A percentile compares a stretch with the other conserved stretches of the same genome.
phyloP scores from a whole-genome alignment of 2,329 filamentous ascomycete species.

The Taxawa tesnikishii region DNA sequence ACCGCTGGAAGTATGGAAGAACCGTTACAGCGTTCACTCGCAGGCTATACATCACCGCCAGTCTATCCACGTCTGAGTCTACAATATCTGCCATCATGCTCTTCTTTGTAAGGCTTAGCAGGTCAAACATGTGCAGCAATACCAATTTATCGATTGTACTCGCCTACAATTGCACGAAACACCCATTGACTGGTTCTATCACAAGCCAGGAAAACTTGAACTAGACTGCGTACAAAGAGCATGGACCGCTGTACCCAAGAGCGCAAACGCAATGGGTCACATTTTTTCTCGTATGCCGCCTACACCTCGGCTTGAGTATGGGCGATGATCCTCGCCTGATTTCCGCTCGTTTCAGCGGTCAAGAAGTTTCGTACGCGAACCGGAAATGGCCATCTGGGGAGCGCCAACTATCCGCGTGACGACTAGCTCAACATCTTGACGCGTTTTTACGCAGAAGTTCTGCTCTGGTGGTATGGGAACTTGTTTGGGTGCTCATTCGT shows the following conservation, averaged over 20 bases:
- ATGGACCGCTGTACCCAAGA: constrained; percentile 46
- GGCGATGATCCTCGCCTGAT: constrained; percentile 44
- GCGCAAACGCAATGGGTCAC: constrained; percentile 46
- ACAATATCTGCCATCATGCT: too few relatives aligned
- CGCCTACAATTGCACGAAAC: constrained; percentile 30
- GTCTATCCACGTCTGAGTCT: too few relatives aligned
- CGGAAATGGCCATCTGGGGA: constrained; percentile 23
- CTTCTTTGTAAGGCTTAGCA: constrained; percentile 47
- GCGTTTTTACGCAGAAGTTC: constrained; percentile 45
- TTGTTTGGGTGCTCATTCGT: constrained; percentile 40
- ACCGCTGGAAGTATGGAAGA: too few relatives aligned
- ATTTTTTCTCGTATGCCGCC: constrained; percentile 50
- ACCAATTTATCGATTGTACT: constrained; percentile 35
- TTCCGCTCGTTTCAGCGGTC: constrained; percentile 6
- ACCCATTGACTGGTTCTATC: constrained; percentile 31
- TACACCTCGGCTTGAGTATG: constrained; percentile 47
- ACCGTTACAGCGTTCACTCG: too few relatives aligned
- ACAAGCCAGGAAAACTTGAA: constrained; percentile 37
- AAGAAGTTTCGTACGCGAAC: constrained; percentile 33
- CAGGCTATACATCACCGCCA: too few relatives aligned
- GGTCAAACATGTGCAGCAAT: constrained; percentile 46
- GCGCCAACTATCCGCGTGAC: constrained; percentile 43
- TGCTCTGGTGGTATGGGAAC: constrained; percentile 43
- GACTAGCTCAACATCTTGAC: constrained; percentile 49
- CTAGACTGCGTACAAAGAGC: constrained; percentile 29